Conservation (phyloP, 1,139 yeast genomes). For the Saccharomyces hybrid region DNA sequence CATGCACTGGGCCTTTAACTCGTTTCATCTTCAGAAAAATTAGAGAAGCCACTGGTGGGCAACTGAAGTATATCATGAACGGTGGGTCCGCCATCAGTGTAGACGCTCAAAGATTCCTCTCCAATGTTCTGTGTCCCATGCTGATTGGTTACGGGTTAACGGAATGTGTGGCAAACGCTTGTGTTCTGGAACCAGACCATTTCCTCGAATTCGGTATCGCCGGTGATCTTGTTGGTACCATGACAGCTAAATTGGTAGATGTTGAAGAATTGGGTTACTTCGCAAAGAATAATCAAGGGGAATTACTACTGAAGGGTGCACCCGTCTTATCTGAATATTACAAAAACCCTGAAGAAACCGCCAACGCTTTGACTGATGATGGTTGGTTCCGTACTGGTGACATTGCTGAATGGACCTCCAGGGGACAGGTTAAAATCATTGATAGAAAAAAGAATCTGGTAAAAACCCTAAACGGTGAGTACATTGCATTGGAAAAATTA, state of each 20-base stretch:
- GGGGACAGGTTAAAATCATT: slow-evolving; percentile 74
- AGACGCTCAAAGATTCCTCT: slow-evolving; percentile 80
- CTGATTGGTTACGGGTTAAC: slow-evolving; percentile 95
- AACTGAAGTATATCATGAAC: slow-evolving; percentile 61
- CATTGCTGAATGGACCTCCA: slow-evolving; percentile 84
- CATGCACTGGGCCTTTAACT: slow-evolving; percentile 61
- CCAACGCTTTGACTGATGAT: slow-evolving; percentile 65
- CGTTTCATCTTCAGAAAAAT: slow-evolving; percentile 76
- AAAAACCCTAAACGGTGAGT: slow-evolving; percentile 94
- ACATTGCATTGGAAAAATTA: slow-evolving; percentile 90
- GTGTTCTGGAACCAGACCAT: slow-evolving; percentile 56
- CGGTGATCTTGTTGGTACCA: slow-evolving; percentile 76
- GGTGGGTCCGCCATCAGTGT: slow-evolving; percentile 92
- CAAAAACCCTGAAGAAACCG: slow-evolving; percentile 77
- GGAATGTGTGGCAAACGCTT: slow-evolving; percentile 87
- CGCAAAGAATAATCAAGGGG: slow-evolving; percentile 92
- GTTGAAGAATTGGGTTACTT: slow-evolving; percentile 88
- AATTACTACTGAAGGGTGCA: slow-evolving; percentile 70
- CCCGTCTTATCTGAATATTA: slow-evolving; percentile 71
- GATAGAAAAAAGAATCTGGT: slow-evolving; percentile 96
- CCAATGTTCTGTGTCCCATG: slow-evolving; percentile 78
- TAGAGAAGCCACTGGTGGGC: slow-evolving; percentile 94
- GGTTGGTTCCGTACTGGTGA: slow-evolving; percentile 95
- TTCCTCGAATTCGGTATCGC: slow-evolving; percentile 49
- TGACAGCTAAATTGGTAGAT: slow-evolving; percentile 85